Evolutionary conservation across 2,329 filamentous ascomycete genomes (phyloP).

Genomic region (Cordyceps cicadae): DNA sequence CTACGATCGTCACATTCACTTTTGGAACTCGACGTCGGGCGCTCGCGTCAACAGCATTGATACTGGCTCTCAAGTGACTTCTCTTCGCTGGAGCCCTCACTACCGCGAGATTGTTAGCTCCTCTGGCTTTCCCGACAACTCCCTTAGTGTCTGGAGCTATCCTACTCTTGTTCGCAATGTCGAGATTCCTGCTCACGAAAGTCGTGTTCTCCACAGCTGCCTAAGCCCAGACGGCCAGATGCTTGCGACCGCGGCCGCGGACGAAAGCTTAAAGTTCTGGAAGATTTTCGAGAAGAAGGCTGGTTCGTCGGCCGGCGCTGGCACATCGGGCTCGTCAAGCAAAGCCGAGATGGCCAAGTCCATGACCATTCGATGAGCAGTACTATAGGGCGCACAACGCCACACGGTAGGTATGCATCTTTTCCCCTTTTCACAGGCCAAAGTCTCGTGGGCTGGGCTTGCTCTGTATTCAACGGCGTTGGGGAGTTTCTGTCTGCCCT

Average conservation of each 20-base stretch:
- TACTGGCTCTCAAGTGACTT: constrained; percentile 94
- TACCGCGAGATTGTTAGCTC: constrained; percentile 98
- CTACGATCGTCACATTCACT: constrained; percentile 97
- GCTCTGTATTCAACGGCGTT: constrained; percentile 43
- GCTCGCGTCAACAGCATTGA: constrained; percentile 98
- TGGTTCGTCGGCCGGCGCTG: constrained; percentile 57
- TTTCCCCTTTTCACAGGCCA: constrained; percentile 30
- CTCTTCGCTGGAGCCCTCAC: constrained; percentile 88
- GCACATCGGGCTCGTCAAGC: constrained; percentile 58
- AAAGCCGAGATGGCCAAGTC: constrained; percentile 87
- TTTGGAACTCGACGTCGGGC: constrained; percentile 98
- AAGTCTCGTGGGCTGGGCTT: constrained; percentile 30
- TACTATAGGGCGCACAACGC: constrained; percentile 16
- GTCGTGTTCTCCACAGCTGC: constrained; percentile 90
- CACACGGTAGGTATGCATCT: constrained; percentile 37
- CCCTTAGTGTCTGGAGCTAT: constrained; percentile 98
- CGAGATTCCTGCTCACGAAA: constrained; percentile 96
- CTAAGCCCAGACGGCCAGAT: constrained; percentile 97
- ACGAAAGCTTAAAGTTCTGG: constrained; percentile 99
- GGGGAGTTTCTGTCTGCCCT: constrained; percentile 32
- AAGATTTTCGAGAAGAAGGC: constrained; percentile 99
- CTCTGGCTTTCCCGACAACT: constrained; percentile 98
- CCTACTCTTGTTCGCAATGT: constrained; percentile 94
- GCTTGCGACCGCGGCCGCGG: constrained; percentile 88
- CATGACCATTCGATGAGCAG: constrained; percentile 77